phyloP scores from a whole-genome alignment of 2,329 filamentous ascomycete genomes.

The Colletotrichum theobromicola region DNA sequence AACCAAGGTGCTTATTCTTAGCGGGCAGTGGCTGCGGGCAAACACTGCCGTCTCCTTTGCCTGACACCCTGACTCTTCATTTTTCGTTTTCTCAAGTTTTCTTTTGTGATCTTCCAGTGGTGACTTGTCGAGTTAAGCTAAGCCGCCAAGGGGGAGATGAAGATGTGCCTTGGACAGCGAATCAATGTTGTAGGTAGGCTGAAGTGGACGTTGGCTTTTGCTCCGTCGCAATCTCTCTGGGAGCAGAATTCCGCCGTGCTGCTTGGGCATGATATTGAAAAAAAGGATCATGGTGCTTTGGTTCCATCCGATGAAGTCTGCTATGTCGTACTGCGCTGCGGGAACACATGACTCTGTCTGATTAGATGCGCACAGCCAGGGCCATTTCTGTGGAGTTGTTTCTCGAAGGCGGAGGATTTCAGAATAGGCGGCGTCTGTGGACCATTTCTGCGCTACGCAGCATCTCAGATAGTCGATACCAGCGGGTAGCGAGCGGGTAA shows the following conservation, averaged over 20 bases:
- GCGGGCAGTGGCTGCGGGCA: conserved; percentile 11
- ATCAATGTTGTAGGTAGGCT: neutral
- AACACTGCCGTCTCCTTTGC: conserved; percentile 8
- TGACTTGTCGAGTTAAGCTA: neutral
- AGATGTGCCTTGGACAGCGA: neutral
- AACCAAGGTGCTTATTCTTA: conserved; percentile 12
- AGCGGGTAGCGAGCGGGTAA: neutral
- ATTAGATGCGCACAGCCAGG: conserved; percentile 2
- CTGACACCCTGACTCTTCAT: neutral
- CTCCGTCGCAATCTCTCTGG: neutral
- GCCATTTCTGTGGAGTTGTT: neutral
- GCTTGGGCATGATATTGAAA: neutral
- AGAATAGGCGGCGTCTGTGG: neutral
- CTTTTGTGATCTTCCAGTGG: neutral
- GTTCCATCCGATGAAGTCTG: neutral
- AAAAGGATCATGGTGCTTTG: neutral
- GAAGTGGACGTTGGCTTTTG: neutral
- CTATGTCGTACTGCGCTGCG: neutral
- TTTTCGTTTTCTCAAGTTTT: neutral
- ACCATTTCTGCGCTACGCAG: neutral
- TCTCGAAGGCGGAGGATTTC: neutral
- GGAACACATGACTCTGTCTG: conserved; percentile 3
- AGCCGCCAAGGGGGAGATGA: neutral
- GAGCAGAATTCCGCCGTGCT: neutral
- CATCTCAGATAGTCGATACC: neutral